Evolutionary conservation across 495 filamentous ascomycete genomes (phyloP).

Genomic region (Penicillium goetzii): DNA sequence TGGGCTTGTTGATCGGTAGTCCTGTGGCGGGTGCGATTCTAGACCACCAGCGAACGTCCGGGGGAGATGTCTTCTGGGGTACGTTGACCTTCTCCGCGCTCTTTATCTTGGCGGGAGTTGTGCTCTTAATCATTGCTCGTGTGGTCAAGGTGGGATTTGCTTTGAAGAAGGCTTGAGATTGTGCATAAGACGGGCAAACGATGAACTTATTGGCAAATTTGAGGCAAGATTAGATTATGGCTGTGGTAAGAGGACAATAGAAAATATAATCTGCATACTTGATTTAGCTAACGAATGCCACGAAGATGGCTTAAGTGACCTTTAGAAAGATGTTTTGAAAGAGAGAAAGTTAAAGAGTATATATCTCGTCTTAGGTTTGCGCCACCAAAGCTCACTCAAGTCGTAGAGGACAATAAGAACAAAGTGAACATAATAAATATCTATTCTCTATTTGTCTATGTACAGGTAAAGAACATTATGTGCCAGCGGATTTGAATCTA

Average conservation of each 20-base stretch:
- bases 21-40: neutral
- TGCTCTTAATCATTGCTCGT: neutral
- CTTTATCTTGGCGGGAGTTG: neutral
- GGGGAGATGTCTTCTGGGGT: conserved; percentile 1
- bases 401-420: no score
- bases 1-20: neutral
- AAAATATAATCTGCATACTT: no score
- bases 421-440: neutral
- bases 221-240: no score
- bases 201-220: no score
- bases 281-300: no score
- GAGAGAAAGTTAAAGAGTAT: neutral
- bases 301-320: no score
- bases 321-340: no score
- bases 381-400: no score
- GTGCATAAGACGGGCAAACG: no score
- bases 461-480: neutral
- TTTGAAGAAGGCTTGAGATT: conserved; percentile 2
- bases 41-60: neutral
- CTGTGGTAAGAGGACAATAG: no score
- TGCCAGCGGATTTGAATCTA: neutral
- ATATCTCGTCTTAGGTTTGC: no score
- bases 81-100: neutral
- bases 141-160: conserved; percentile 1
- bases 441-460: neutral